phyloP scores from a whole-genome alignment of 805 yeast genomes.

The Maudiozyma pseudohumilis region DNA sequence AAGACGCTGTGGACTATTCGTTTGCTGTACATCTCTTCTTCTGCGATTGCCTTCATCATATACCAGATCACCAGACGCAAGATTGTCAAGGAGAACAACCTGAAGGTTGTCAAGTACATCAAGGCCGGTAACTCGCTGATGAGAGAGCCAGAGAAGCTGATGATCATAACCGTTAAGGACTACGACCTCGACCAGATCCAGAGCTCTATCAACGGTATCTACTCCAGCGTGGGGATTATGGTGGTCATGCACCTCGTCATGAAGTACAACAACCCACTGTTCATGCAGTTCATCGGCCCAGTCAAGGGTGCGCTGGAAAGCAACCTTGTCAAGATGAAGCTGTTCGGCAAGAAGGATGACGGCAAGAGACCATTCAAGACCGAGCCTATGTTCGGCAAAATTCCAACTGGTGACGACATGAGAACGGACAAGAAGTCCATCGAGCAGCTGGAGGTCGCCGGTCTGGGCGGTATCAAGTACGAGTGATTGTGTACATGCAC shows the following conservation, averaged over 20 bases:
- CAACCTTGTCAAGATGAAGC: conserved; percentile 83
- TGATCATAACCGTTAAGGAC: conserved; percentile 87
- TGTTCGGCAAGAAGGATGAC: conserved; percentile 71
- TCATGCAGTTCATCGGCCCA: conserved; percentile 88
- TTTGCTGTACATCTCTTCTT: conserved; percentile 57
- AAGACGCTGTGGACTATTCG: conserved; percentile 64
- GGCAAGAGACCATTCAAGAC: conserved; percentile 97
- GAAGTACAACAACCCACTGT: conserved; percentile 94
- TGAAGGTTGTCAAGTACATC: conserved; percentile 85
- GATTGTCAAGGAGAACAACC: conserved; percentile 70
- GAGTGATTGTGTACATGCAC: background rate
- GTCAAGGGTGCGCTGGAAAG: conserved; percentile 83
- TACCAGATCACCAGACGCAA: conserved; percentile 54
- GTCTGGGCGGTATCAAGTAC: conserved; percentile 53
- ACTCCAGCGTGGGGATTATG: conserved; percentile 92
- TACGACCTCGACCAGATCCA: conserved; percentile 87
- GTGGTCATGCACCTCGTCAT: conserved; percentile 95
- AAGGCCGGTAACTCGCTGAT: conserved; percentile 73
- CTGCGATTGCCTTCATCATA: conserved; percentile 50
- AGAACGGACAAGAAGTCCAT: conserved; percentile 83
- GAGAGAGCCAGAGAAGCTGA: conserved; percentile 62
- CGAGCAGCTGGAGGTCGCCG: conserved; percentile 75
- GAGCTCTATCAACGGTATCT: conserved; percentile 67
- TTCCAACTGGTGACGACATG: conserved; percentile 34
- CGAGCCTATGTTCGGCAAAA: conserved; percentile 62